Evolutionary conservation across 371 early-diverging fungal species (phyloP).

Genomic region (Actinomortierella wolfii): DNA sequence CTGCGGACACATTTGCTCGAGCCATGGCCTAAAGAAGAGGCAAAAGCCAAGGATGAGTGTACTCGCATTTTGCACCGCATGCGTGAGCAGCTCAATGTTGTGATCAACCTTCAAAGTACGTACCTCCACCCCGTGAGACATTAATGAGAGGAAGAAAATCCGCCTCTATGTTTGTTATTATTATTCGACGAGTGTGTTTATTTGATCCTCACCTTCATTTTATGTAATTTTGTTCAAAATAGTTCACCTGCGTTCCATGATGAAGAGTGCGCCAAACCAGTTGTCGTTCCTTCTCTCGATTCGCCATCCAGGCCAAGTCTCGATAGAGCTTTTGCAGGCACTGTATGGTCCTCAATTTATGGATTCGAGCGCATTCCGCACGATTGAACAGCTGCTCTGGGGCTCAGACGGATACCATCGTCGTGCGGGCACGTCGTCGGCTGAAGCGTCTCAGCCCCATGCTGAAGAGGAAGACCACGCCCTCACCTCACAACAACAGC

Average conservation of each 20-base stretch:
- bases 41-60: constrained; percentile 35
- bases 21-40: constrained; percentile 36
- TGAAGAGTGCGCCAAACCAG: constrained; percentile 32
- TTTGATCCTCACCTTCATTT: neutral
- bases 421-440: neutral
- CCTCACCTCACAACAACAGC: neutral
- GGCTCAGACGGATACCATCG: constrained; percentile 8
- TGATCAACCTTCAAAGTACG: constrained; percentile 45
- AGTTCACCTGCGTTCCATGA: constrained; percentile 39
- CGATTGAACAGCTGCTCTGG: constrained; percentile 42
- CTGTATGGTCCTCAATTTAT: constrained; percentile 43
- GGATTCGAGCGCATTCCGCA: constrained; percentile 26
- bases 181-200: no score
- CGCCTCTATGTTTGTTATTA: no score
- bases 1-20: constrained; percentile 20
- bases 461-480: neutral
- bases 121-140: no score
- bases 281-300: constrained; percentile 41
- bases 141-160: no score
- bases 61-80: constrained; percentile 37
- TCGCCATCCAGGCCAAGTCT: constrained; percentile 42
- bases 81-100: constrained; percentile 44
- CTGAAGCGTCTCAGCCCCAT: no score
- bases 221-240: neutral
- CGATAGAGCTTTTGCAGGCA: constrained; percentile 30